phyloP scores from a whole-genome alignment of 2,329 filamentous ascomycete species.

The Fusarium floridanum region DNA sequence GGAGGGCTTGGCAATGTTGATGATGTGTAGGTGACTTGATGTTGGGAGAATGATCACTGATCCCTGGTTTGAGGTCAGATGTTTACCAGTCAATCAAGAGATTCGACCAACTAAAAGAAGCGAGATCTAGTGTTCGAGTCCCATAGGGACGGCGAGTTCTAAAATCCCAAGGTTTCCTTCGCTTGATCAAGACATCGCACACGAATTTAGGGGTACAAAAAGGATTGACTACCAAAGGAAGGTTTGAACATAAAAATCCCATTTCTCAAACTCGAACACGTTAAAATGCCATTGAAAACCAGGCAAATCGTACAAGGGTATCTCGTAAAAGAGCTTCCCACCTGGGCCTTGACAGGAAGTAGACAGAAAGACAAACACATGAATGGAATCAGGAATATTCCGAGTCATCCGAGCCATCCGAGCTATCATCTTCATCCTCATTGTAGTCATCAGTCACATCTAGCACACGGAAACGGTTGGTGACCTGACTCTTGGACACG shows the following conservation, averaged over 20 bases:
- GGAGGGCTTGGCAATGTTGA: not conserved
- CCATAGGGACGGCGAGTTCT: not conserved
- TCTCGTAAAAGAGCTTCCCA: not conserved
- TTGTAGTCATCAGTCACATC: constrained; percentile 60
- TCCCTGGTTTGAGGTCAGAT: not conserved
- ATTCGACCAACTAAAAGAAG: not conserved
- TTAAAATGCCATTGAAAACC: not conserved
- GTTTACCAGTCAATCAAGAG: not conserved
- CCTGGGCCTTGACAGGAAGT: not conserved
- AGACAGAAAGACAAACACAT: not conserved
- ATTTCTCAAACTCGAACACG: not conserved
- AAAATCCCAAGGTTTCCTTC: not conserved
- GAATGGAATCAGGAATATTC: constrained; percentile 19
- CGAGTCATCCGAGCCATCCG: constrained; percentile 44
- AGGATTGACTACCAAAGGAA: not conserved
- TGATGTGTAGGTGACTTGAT: not conserved
- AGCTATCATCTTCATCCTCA: constrained; percentile 49
- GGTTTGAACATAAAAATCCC: not conserved
- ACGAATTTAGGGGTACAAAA: not conserved
- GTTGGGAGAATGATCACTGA: not conserved
- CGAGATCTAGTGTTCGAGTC: not conserved
- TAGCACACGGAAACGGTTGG: constrained; percentile 74
- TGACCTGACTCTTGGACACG: constrained; percentile 49
- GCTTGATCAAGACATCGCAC: not conserved
- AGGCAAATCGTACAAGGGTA: not conserved